Percentiles rank a stretch among this genome's conserved stretches.
Evolutionary conservation across 140 eudicot genomes (phyloP).

Genomic region (Senecio squalidus): DNA sequence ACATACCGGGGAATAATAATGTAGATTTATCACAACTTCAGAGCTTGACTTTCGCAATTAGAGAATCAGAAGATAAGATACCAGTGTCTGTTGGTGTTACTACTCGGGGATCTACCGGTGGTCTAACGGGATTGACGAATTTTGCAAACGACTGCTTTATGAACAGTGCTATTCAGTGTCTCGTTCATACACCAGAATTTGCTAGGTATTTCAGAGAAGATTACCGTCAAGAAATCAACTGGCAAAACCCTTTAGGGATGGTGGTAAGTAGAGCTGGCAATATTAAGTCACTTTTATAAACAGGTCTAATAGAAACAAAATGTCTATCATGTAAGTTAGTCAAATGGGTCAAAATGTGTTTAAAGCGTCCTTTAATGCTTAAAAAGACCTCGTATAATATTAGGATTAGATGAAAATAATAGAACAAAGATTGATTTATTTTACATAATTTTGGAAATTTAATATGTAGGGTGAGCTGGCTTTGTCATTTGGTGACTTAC

Average conservation of each 20-base stretch:
- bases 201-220: conserved; percentile 87
- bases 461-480: conserved; percentile 92
- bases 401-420: background rate
- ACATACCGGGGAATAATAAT: conserved; percentile 42
- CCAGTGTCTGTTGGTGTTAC: conserved; percentile 63
- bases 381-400: background rate
- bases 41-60: conserved; percentile 32
- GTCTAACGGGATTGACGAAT: conserved; percentile 85
- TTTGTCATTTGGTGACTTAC: conserved; percentile 90
- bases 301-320: background rate
- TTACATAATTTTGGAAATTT: conserved; percentile 7
- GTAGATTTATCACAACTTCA: conserved; percentile 52
- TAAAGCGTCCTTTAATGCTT: background rate
- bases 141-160: conserved; percentile 95
- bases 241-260: conserved; percentile 98
- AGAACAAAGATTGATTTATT: conserved; percentile 4
- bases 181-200: conserved; percentile 96
- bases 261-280: conserved; percentile 60
- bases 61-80: conserved; percentile 50
- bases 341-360: background rate
- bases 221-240: conserved; percentile 80
- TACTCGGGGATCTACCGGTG: conserved; percentile 87
- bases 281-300: background rate
- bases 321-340: background rate
- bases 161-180: conserved; percentile 98